Base-by-base conservation (phyloP, 371 early-diverging fungal genomes). In the Pancytospora philotis region DNA sequence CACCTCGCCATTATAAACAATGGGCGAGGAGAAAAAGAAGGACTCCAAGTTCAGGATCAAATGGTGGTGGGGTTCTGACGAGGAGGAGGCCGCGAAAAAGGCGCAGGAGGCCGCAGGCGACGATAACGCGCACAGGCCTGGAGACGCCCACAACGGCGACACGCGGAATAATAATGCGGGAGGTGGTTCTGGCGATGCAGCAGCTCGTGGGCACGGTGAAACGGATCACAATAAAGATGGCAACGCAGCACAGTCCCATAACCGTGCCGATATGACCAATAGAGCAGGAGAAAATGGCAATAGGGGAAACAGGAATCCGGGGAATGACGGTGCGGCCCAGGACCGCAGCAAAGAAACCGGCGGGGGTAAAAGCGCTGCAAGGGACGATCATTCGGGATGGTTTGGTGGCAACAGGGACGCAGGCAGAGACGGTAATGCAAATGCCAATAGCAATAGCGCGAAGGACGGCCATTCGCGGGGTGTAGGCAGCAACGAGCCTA, bases 61-160 rank as follows among this genome's bases (percentile, higher is more conserved):
- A 27, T 62, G 62, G 62, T 62, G 36, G 6, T 62, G 62, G 62
- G 62, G 51, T 10, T 34, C 36, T 49, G 45, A 36, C 3, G 50
- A 62, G 6, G 38, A 62, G 36, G 56, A 62, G 22, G 6, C 2
- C 27, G 36, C 57, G 8, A 62, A 37, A 4, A 62, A 62, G 34
- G 36, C 41, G 6, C n/a, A 30, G 16, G 2, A 64, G 28, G 10
- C 6, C 35, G 65, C 51, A 2, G 65, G 39, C 6, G 27, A 53
- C 8, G 19, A 53, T 8, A 34, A 8, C 6, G 27, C 8, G 8
- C 8, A 53, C 8, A 27, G n/a, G 16, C 3, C 55, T 3, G 35
- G n/a, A 16, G 28, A 55, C 35, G 65, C 27, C 6, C 6, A 64
- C 2, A 3, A 49, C 10, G 4, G 31, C 34, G 58, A 38, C 8